Evolutionary conservation across 768 basidiomycete species (phyloP).

Genomic region (Omphalotus guepiniiformis): DNA sequence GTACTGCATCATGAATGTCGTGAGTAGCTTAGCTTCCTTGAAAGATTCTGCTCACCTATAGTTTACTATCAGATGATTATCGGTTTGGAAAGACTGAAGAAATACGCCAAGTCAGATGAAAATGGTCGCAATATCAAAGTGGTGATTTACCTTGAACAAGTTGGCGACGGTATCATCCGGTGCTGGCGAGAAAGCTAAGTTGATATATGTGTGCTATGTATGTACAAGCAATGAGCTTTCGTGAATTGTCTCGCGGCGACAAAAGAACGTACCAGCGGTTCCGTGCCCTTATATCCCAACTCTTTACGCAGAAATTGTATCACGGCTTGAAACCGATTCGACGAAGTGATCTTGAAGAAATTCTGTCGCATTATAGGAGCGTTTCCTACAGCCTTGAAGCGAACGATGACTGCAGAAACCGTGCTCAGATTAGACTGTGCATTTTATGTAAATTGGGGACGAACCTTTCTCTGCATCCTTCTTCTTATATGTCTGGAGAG

Average conservation of each 20-base stretch:
- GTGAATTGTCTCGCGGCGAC: neutral
- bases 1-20: constrained; percentile 35
- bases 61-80: constrained; percentile 88
- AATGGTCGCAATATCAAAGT: neutral
- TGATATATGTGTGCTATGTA: constrained; percentile 58
- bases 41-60: too few relatives aligned
- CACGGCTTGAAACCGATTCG: constrained; percentile 92
- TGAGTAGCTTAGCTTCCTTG: constrained; percentile 13
- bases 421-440: neutral
- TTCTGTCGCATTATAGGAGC: constrained; percentile 99
- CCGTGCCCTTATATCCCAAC: constrained; percentile 79
- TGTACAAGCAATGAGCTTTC: constrained; percentile 24
- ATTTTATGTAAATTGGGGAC: constrained; percentile 3
- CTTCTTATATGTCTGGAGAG: constrained; percentile 83
- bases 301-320: constrained; percentile 91
- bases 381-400: constrained; percentile 97
- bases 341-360: constrained; percentile 95
- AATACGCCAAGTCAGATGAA: neutral
- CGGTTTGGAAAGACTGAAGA: constrained; percentile 76
- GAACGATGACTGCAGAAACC: constrained; percentile 71
- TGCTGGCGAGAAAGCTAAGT: constrained; percentile 77
- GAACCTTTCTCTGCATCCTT: constrained; percentile 78
- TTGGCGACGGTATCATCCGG: constrained; percentile 81
- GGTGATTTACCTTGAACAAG: constrained; percentile 55
- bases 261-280: constrained; percentile 66